These are phyloP conservation scores for Ramaria rubella DNA, from an alignment of 768 basidiomycete species.

Conservation along the genomic window DNA sequence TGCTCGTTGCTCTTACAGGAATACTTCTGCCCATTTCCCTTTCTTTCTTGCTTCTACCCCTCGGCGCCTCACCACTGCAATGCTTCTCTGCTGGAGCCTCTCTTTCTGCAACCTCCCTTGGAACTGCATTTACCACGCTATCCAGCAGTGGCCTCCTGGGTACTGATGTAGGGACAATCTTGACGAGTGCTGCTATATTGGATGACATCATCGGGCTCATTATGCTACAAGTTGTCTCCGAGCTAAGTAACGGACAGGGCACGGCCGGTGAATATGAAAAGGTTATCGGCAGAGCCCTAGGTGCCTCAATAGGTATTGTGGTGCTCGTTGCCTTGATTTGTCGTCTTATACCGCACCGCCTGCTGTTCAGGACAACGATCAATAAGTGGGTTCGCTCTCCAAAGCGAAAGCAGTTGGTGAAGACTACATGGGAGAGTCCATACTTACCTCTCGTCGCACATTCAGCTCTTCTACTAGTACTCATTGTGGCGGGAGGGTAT, in stretches of 20 bases:
- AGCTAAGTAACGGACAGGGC: slow-evolving; percentile 25
- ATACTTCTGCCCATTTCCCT: slow-evolving; percentile 44
- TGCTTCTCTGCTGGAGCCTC: slow-evolving; percentile 59
- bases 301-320: slow-evolving; percentile 49
- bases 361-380: slow-evolving; percentile 18
- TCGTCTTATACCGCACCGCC: slow-evolving; percentile 19
- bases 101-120: slow-evolving; percentile 56
- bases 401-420: not conserved
- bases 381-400: not conserved
- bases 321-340: slow-evolving; percentile 32
- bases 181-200: slow-evolving; percentile 56
- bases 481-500: not conserved
- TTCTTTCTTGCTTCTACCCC: slow-evolving; percentile 38
- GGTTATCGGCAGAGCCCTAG: slow-evolving; percentile 45
- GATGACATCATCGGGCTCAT: slow-evolving; percentile 62
- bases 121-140: slow-evolving; percentile 59
- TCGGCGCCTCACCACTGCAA: slow-evolving; percentile 37
- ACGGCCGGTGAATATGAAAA: slow-evolving; percentile 22
- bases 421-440: not conserved
- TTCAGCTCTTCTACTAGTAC: not conserved
- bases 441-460: not conserved
- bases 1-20: slow-evolving; percentile 44
- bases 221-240: slow-evolving; percentile 47
- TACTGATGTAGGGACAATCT: slow-evolving; percentile 48
- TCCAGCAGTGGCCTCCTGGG: slow-evolving; percentile 36